A percentile compares a stretch with the other conserved stretches of the same genome.
Conservation (phyloP, 768 basidiomycete species). For the Agrocybe chaxingu region DNA sequence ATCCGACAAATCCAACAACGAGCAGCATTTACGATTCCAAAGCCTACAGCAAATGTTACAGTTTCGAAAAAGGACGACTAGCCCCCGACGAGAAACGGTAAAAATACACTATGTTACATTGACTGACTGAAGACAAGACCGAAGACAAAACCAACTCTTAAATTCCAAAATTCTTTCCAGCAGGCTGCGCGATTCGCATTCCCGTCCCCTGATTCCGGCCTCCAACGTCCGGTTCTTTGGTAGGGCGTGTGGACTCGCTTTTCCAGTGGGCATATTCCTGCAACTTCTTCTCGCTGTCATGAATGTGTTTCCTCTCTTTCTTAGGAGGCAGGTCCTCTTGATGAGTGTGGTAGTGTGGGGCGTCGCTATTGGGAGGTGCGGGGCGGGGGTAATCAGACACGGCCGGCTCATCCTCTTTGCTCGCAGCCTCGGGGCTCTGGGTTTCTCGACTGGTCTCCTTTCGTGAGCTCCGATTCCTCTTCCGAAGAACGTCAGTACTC, state of each 20-base stretch:
- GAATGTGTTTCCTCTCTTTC: slow-evolving; percentile 40
- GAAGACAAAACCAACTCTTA: slow-evolving; percentile 1
- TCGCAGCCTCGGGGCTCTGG: slow-evolving; percentile 22
- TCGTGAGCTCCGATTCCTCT: slow-evolving; percentile 3
- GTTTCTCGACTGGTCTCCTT: slow-evolving; percentile 19
- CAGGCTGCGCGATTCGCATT: slow-evolving; percentile 58
- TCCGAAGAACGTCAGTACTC: slow-evolving; percentile 7
- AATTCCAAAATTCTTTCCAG: slow-evolving; percentile 28
- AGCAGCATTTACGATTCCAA: too few species aligned
- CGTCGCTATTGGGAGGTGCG: slow-evolving; percentile 29
- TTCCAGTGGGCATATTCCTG: slow-evolving; percentile 45
- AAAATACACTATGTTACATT: slow-evolving; percentile 1
- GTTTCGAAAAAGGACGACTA: not conserved
- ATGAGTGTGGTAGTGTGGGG: slow-evolving; percentile 25
- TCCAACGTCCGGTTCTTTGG: slow-evolving; percentile 32
- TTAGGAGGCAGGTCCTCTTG: slow-evolving; percentile 45
- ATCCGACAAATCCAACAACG: too few species aligned
- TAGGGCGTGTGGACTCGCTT: slow-evolving; percentile 45
- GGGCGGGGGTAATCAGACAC: slow-evolving; percentile 49
- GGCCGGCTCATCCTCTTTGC: not conserved
- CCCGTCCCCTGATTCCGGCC: slow-evolving; percentile 38
- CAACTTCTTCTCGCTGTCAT: slow-evolving; percentile 42
- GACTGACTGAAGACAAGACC: too few species aligned
- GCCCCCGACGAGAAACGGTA: not conserved
- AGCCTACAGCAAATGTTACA: too few species aligned